Percentiles rank a stretch among this genome's conserved stretches.
These are phyloP conservation scores for Ogataea saltuana DNA, from an alignment of 805 yeast species.

Conservation along the genomic window DNA sequence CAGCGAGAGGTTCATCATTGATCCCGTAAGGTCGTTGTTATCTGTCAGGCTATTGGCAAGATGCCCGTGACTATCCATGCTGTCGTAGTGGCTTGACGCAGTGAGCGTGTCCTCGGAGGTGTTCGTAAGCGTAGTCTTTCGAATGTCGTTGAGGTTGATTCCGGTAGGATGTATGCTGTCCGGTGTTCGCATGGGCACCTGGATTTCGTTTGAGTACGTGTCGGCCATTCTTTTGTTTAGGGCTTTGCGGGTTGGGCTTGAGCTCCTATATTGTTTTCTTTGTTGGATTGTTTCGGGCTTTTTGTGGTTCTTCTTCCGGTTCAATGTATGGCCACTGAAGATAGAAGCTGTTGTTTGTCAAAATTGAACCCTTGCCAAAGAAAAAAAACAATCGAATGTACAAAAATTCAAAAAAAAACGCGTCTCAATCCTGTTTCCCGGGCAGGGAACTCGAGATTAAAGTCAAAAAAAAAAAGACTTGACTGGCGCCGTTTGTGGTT, in stretches of 20 bases:
- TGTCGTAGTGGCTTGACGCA: slow-evolving; percentile 9
- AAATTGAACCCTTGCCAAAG: neutral
- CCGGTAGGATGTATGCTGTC: slow-evolving; percentile 1
- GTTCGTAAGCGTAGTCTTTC: slow-evolving; percentile 14
- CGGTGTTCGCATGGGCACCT: slow-evolving; percentile 6
- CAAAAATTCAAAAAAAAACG: slow-evolving; percentile 3
- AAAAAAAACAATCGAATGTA: slow-evolving; percentile 1
- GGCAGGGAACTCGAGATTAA: slow-evolving; percentile 3
- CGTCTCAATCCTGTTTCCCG: slow-evolving; percentile 8
- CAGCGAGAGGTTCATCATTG: slow-evolving; percentile 20
- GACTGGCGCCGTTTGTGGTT: slow-evolving; percentile 8
- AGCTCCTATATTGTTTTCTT: neutral
- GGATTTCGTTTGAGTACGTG: slow-evolving; percentile 2
- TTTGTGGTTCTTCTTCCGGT: neutral
- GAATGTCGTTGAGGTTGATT: neutral
- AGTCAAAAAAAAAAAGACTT: neutral
- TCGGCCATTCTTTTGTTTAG: slow-evolving; percentile 1
- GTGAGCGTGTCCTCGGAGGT: slow-evolving; percentile 24
- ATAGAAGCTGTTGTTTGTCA: neutral
- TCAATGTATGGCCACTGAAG: too few relatives aligned
- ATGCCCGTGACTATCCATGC: slow-evolving; percentile 10
- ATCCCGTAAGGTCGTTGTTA: slow-evolving; percentile 12
- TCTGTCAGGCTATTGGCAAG: slow-evolving; percentile 5
- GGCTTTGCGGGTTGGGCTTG: too few relatives aligned
- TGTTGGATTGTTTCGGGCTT: neutral